Conservation (phyloP, 2,329 filamentous ascomycete species). For the Pyrenochaeta sp. region DNA sequence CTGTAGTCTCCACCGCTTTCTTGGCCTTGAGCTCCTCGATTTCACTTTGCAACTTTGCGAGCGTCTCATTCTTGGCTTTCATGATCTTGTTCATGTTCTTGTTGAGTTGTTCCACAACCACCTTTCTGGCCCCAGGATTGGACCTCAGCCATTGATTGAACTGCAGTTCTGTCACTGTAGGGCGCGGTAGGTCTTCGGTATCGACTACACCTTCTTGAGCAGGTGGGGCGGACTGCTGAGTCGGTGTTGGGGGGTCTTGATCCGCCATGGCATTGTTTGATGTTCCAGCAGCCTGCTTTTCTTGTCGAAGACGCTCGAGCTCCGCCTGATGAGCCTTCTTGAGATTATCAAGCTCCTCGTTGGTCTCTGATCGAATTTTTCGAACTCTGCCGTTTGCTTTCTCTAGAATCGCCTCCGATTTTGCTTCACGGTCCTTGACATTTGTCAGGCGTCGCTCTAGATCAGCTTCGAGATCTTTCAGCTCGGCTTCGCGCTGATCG, state of each 20-base stretch:
- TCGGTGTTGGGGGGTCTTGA: constrained; percentile 13
- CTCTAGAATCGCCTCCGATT: constrained; percentile 48
- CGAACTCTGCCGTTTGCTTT: constrained; percentile 74
- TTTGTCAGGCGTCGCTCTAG: constrained; percentile 46
- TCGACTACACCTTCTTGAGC: constrained; percentile 25
- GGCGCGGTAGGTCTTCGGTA: constrained; percentile 30
- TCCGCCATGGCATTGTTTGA: neutral
- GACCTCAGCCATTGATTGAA: constrained; percentile 16
- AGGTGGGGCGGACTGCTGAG: constrained; percentile 4
- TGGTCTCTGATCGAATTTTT: constrained; percentile 43
- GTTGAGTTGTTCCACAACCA: constrained; percentile 17
- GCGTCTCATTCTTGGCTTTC: constrained; percentile 8
- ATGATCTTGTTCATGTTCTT: constrained; percentile 14
- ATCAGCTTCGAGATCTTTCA: constrained; percentile 54
- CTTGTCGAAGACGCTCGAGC: constrained; percentile 40
- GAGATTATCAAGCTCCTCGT: constrained; percentile 52
- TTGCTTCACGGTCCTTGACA: constrained; percentile 33
- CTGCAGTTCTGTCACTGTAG: constrained; percentile 16
- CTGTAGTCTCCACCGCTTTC: constrained; percentile 14
- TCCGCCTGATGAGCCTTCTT: constrained; percentile 51
- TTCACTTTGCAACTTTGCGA: constrained; percentile 8
- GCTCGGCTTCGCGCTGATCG: constrained; percentile 35
- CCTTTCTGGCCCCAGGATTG: constrained; percentile 11
- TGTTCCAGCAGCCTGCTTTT: constrained; percentile 3
- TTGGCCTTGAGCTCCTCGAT: constrained; percentile 21